A percentile compares a stretch with the other conserved stretches of the same genome.
Conservation (phyloP, 1,139 yeast species). For the Kurtzmaniella quercitrusa region DNA sequence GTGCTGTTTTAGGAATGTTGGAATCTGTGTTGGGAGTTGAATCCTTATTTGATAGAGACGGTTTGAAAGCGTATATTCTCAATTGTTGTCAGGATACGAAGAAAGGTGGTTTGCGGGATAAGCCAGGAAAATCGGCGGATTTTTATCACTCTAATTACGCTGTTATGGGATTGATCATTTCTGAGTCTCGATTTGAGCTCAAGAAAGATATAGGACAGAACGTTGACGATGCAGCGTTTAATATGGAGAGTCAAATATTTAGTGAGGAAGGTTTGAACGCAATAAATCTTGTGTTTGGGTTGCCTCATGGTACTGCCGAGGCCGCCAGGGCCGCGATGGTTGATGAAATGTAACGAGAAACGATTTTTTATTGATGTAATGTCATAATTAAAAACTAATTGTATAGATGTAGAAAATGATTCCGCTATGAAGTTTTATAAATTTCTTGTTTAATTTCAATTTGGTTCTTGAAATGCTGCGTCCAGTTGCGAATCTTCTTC, state of each 20-base stretch:
- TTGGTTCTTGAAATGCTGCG: too few species aligned
- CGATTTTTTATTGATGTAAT: too few species aligned
- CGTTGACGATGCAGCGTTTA: constrained; percentile 23
- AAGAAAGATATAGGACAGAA: constrained; percentile 14
- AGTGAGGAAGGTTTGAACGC: constrained; percentile 21
- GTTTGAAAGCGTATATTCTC: constrained; percentile 62
- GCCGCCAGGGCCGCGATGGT: constrained; percentile 14
- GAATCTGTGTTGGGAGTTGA: constrained; percentile 42
- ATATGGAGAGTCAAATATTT: constrained; percentile 17
- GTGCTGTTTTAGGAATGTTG: constrained; percentile 66
- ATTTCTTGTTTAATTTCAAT: too few species aligned
- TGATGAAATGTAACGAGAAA: background rate
- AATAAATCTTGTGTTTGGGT: constrained; percentile 64
- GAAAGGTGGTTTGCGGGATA: constrained; percentile 79
- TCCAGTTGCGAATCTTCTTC: too few species aligned
- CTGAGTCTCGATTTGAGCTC: constrained; percentile 48
- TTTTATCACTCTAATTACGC: constrained; percentile 90
- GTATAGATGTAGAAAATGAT: background rate
- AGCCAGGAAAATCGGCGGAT: constrained; percentile 80
- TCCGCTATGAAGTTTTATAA: too few species aligned
- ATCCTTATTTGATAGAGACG: constrained; percentile 47
- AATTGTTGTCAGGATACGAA: constrained; percentile 64
- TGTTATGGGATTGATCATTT: constrained; percentile 68
- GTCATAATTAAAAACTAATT: background rate
- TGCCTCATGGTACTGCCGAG: constrained; percentile 38